Base-by-base conservation (phyloP, 169 alveolate genomes). In the Theileria orientalis region DNA sequence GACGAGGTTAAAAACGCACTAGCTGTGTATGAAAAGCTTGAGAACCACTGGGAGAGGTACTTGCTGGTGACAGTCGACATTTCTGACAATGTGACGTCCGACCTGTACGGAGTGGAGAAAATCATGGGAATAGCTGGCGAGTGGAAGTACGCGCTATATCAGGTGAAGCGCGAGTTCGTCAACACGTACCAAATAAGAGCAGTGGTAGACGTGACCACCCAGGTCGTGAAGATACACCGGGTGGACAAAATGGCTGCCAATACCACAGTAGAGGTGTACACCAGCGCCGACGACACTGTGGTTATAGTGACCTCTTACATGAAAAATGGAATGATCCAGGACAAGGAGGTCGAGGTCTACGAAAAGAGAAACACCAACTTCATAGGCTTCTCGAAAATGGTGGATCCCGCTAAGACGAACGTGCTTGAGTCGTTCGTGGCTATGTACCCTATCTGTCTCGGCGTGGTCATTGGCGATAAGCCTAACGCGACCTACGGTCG, bases 91-190 rank as follows among this genome's bases (percentile, higher is more conserved):
- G 33, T 54, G 23, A 23, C 19, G 11, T 27, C 63, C 11, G 63
- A 19, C 32, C 37, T 54, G 33, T 54, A 54, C 33, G 63, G 63
- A 54, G n/a, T 54, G n/a, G 63, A 54, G n/a, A 54, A 54, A 23
- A 33, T 27, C 3, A 27, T 2, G n/a, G 63, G 63, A 54, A n/a
- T 2, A n/a, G 37, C 37, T 2, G 63, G 33, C 3, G 63, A 54
- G 33, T 54, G 63, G 63, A 54, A 7, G 27, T 54, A 54, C 63
- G n/a, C 63, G n/a, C 11, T 54, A 27, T 54, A 54, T 27, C 14
- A 54, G n/a, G 63, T 54, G 11, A 54, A 54, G 33, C 8, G 33
- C 8, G 33, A 21, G 2, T 21, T 25, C 35, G 23, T 13, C 8
- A 8, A 23, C 8, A 6, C 1, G 11, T 8, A 23, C 1, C 8